phyloP scores from a whole-genome alignment of 202 grass and related monocot genomes.

The Zizania palustris region DNA sequence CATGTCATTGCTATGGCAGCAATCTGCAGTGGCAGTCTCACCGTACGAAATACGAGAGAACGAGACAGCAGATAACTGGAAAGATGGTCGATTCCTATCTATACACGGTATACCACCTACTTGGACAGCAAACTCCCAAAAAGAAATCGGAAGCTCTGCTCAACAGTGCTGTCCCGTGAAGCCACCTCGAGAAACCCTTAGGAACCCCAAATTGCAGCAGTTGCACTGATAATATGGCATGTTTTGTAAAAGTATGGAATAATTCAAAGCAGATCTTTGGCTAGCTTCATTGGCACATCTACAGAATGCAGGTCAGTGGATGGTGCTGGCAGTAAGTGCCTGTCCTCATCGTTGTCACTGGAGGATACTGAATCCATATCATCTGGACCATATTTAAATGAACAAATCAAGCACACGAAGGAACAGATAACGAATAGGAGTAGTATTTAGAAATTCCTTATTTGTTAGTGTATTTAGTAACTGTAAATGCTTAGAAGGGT shows the following conservation, averaged over 20 bases:
- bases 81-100: constrained; percentile 39
- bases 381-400: constrained; percentile 57
- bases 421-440: neutral
- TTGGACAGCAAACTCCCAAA: constrained; percentile 5
- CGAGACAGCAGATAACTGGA: constrained; percentile 12
- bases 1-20: constrained; percentile 11
- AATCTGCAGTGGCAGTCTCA: constrained; percentile 2
- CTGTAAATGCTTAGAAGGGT: neutral
- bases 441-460: neutral
- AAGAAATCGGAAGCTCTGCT: constrained; percentile 13
- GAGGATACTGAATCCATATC: constrained; percentile 61
- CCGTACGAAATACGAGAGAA: neutral
- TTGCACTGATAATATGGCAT: constrained; percentile 33
- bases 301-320: constrained; percentile 48
- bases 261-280: constrained; percentile 69
- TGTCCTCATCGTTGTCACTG: constrained; percentile 51
- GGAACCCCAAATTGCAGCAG: constrained; percentile 15
- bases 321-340: constrained; percentile 49
- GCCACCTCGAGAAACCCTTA: constrained; percentile 39
- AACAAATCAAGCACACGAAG: neutral
- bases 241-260: constrained; percentile 25
- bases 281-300: constrained; percentile 61
- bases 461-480: neutral
- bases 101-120: constrained; percentile 5
- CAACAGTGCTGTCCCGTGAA: constrained; percentile 28